These are phyloP conservation scores for Leavenworthia alabamica DNA, from an alignment of 345 rosid species.

Conservation along the genomic window DNA sequence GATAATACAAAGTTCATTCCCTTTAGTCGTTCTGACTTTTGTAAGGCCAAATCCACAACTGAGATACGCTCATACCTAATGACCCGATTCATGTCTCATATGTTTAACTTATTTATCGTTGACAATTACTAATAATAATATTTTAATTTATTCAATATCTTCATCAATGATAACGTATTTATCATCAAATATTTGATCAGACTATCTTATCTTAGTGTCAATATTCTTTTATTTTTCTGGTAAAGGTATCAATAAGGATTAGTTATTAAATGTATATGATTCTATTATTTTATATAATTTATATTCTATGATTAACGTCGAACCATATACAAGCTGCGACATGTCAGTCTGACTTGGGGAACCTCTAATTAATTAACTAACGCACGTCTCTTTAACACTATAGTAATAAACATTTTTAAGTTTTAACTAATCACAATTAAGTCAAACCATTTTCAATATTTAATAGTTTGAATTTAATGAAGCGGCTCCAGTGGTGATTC, in stretches of 20 bases:
- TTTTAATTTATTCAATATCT: not conserved
- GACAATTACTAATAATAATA: not conserved
- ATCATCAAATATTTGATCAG: slow-evolving; percentile 1
- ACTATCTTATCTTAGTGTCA: not conserved
- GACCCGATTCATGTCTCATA: slow-evolving; percentile 18
- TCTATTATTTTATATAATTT: not conserved
- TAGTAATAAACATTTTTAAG: slow-evolving; percentile 6
- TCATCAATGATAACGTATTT: not conserved
- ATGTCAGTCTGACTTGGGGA: slow-evolving; percentile 22
- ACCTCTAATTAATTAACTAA: slow-evolving; percentile 7
- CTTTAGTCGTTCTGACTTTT: slow-evolving; percentile 24
- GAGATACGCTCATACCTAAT: slow-evolving; percentile 20
- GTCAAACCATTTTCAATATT: slow-evolving; percentile 26
- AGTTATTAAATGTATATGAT: slow-evolving; percentile 6
- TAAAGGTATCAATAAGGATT: not conserved
- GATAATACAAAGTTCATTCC: slow-evolving; percentile 22
- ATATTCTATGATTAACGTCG: slow-evolving; percentile 6
- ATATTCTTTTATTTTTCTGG: slow-evolving; percentile 7
- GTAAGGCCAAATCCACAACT: not conserved
- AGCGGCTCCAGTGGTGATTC: slow-evolving; percentile 14
- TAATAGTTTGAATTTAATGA: slow-evolving; percentile 19
- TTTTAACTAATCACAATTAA: slow-evolving; percentile 19
- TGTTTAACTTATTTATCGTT: not conserved
- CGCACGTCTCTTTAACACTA: slow-evolving; percentile 20
- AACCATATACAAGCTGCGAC: slow-evolving; percentile 18